phyloP scores from a whole-genome alignment of 1,284 basidiomycete genomes.

The Tausonia pullulans region DNA sequence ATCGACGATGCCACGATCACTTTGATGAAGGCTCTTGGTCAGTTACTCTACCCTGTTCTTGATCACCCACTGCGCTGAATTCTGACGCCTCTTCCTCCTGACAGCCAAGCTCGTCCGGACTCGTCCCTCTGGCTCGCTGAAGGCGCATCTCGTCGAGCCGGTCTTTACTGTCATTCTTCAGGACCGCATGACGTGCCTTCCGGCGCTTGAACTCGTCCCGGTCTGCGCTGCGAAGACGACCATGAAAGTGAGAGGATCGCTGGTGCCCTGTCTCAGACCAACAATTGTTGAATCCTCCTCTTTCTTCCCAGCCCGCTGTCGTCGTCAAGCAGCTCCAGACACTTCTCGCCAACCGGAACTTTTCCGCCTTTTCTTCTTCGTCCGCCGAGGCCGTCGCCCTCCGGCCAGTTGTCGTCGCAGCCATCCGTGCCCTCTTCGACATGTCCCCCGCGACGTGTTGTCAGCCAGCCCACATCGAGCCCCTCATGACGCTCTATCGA shows the following conservation, averaged over 20 bases:
- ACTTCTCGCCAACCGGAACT: constrained; percentile 47
- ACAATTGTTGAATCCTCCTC: neutral
- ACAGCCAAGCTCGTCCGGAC: constrained; percentile 16
- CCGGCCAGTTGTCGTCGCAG: constrained; percentile 42
- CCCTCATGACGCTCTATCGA: constrained; percentile 58
- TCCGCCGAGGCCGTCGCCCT: constrained; percentile 37
- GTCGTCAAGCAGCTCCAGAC: constrained; percentile 22
- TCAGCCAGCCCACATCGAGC: constrained; percentile 66
- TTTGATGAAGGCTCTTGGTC: constrained; percentile 2
- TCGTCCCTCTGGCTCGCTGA: constrained; percentile 30
- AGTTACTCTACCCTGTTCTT: neutral
- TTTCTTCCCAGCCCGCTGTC: constrained; percentile 9
- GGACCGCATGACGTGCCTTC: constrained; percentile 42
- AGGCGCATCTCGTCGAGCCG: constrained; percentile 58
- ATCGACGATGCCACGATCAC: neutral
- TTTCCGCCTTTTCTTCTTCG: constrained; percentile 45
- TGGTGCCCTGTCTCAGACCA: neutral
- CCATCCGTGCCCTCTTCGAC: constrained; percentile 56
- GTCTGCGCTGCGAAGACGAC: constrained; percentile 38
- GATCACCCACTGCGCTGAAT: neutral
- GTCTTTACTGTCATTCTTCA: constrained; percentile 56
- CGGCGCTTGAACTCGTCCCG: constrained; percentile 43
- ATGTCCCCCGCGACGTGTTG: constrained; percentile 67
- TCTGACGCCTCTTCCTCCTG: neutral
- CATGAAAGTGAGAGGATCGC: constrained; percentile 47